A percentile compares a stretch with the other conserved stretches of the same genome.
These are phyloP conservation scores for Nannochloris sp. DNA, from an alignment of 139 green algal species.

Conservation along the genomic window DNA sequence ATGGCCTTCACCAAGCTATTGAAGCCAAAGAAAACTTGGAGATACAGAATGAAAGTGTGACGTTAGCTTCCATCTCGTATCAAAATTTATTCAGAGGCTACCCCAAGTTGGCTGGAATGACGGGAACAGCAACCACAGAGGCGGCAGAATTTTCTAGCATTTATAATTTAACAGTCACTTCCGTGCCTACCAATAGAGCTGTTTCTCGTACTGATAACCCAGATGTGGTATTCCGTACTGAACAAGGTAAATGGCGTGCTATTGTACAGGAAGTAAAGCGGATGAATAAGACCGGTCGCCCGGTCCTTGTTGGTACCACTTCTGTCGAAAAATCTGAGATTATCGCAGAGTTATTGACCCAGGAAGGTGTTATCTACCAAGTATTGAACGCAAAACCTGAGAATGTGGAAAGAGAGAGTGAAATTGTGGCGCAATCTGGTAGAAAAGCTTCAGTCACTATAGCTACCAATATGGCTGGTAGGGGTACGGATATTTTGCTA, in stretches of 20 bases:
- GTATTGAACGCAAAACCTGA: slow-evolving; percentile 98
- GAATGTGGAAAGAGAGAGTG: slow-evolving; percentile 93
- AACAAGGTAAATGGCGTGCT: slow-evolving; percentile 79
- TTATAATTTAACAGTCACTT: slow-evolving; percentile 88
- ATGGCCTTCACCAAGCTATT: slow-evolving; percentile 92
- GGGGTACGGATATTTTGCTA: slow-evolving; percentile 97
- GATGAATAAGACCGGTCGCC: slow-evolving; percentile 86
- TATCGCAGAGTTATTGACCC: slow-evolving; percentile 62
- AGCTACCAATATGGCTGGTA: slow-evolving; percentile 97
- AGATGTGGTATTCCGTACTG: slow-evolving; percentile 86
- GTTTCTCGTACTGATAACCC: slow-evolving; percentile 68
- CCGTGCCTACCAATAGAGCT: slow-evolving; percentile 65
- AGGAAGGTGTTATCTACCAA: slow-evolving; percentile 71
- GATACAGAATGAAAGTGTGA: slow-evolving; percentile 96
- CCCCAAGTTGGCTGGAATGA: slow-evolving; percentile 78
- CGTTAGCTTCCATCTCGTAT: slow-evolving; percentile 92
- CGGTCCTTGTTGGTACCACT: slow-evolving; percentile 90
- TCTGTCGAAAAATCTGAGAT: slow-evolving; percentile 86
- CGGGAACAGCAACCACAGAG: slow-evolving; percentile 91
- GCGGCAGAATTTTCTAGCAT: slow-evolving; percentile 91
- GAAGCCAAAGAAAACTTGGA: slow-evolving; percentile 95
- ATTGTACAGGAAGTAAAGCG: slow-evolving; percentile 76
- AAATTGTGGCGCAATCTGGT: slow-evolving; percentile 92
- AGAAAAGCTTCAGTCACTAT: slow-evolving; percentile 85
- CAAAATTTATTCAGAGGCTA: slow-evolving; percentile 84